Conservation (phyloP, 1,139 yeast species). For the Meyerozyma carpophila region DNA sequence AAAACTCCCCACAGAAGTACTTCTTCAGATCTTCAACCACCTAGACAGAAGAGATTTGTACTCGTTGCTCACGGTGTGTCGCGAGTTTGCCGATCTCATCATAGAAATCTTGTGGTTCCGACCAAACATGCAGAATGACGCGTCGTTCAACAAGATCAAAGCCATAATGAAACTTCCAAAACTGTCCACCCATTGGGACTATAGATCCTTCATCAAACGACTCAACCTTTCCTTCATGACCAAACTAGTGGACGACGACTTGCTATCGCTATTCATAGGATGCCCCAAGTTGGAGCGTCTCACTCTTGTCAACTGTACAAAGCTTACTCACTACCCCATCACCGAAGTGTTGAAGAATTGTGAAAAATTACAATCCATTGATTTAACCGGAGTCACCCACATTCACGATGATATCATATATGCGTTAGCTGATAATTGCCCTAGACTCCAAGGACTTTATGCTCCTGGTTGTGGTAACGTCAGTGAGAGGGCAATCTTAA, state of each 20-base stretch:
- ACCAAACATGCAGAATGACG: slow-evolving; percentile 64
- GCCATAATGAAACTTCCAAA: slow-evolving; percentile 50
- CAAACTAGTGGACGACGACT: slow-evolving; percentile 58
- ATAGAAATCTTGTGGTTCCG: slow-evolving; percentile 87
- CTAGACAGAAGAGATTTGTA: slow-evolving; percentile 65
- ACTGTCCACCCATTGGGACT: slow-evolving; percentile 57
- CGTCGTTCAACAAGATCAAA: slow-evolving; percentile 46
- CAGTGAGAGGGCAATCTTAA: slow-evolving; percentile 58
- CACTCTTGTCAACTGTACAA: slow-evolving; percentile 76
- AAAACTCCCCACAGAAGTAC: slow-evolving; percentile 74
- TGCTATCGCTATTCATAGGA: slow-evolving; percentile 50
- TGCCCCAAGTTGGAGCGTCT: slow-evolving; percentile 79
- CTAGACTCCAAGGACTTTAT: slow-evolving; percentile 80
- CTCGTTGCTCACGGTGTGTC: slow-evolving; percentile 69
- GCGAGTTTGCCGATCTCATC: slow-evolving; percentile 73
- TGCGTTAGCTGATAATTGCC: slow-evolving; percentile 69
- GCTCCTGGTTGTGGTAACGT: slow-evolving; percentile 79
- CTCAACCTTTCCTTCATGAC: slow-evolving; percentile 77
- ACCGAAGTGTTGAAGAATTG: slow-evolving; percentile 60
- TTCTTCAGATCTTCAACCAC: slow-evolving; percentile 64
- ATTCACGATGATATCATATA: slow-evolving; percentile 61
- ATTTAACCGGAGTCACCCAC: slow-evolving; percentile 77
- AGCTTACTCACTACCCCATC: slow-evolving; percentile 57
- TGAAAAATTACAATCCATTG: slow-evolving; percentile 74
- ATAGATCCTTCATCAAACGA: slow-evolving; percentile 70